Conservation (phyloP, 257 asterid genomes). For the Nicotiana knightiana region DNA sequence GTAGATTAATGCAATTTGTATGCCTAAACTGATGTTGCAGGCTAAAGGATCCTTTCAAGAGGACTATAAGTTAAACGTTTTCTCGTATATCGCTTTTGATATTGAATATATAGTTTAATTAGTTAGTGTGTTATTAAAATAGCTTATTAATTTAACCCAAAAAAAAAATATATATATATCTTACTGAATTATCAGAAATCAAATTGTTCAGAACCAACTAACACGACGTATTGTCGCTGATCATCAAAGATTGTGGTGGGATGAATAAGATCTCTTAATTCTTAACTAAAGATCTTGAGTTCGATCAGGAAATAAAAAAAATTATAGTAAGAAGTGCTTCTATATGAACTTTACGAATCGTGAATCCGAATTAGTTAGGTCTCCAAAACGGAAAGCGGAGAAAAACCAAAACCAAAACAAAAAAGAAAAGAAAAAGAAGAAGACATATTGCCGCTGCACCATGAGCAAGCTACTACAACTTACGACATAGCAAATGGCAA, state of each 20-base stretch:
- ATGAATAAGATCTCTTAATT: neutral
- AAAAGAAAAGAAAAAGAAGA: too few relatives aligned
- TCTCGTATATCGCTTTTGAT: neutral
- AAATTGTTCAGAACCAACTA: neutral
- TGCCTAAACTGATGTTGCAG: neutral
- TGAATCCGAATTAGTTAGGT: neutral
- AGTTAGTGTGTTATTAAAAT: neutral
- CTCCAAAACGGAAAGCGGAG: too few relatives aligned
- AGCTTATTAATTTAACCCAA: neutral
- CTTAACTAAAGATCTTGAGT: too few relatives aligned
- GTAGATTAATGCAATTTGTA: neutral
- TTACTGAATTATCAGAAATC: neutral
- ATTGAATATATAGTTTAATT: too few relatives aligned
- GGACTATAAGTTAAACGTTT: neutral
- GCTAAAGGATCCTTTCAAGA: neutral
- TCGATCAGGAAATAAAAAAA: too few relatives aligned
- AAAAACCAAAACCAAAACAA: too few relatives aligned
- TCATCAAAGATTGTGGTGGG: neutral
- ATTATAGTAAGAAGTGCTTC: neutral
- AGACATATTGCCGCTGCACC: too few relatives aligned
- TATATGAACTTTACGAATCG: too few relatives aligned
- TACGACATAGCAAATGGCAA: conserved; percentile 4
- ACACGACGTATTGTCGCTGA: conserved; percentile 15
- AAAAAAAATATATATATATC: too few relatives aligned
- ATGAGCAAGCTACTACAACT: conserved; percentile 12